These are phyloP conservation scores for Colletotrichum euphorbiae DNA, from an alignment of 2,329 filamentous ascomycete species.

Conservation along the genomic window DNA sequence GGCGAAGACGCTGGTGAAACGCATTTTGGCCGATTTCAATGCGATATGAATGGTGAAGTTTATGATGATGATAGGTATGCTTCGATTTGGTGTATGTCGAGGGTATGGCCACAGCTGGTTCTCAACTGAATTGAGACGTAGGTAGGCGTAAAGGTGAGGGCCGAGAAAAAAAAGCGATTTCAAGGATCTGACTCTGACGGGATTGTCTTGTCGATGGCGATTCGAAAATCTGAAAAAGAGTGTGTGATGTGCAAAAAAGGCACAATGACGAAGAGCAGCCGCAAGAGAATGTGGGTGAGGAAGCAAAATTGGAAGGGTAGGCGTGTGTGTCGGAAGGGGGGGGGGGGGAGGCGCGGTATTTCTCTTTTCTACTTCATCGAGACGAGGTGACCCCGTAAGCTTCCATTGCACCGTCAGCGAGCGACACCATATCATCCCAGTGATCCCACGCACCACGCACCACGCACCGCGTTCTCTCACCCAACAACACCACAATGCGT, in stretches of 20 bases:
- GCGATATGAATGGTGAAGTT: neutral
- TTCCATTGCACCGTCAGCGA: neutral
- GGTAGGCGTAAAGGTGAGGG: constrained; percentile 8
- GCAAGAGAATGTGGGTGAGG: constrained; percentile 38
- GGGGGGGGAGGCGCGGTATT: constrained; percentile 37
- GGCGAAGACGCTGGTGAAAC: constrained; percentile 56
- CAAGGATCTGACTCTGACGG: constrained; percentile 23
- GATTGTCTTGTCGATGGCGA: constrained; percentile 36
- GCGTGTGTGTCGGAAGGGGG: neutral
- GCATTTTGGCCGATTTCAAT: constrained; percentile 54
- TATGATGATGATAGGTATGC: constrained; percentile 21
- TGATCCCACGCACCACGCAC: neutral
- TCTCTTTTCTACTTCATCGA: constrained; percentile 27
- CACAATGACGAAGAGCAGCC: constrained; percentile 36
- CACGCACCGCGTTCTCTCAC: neutral
- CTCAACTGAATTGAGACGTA: constrained; percentile 4
- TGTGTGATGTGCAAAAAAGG: constrained; percentile 33
- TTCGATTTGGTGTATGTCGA: constrained; percentile 10
- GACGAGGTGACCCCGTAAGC: constrained; percentile 10
- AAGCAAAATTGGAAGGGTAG: constrained; percentile 25
- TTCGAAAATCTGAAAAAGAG: constrained; percentile 13
- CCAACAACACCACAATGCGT: neutral
- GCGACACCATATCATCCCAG: no score
- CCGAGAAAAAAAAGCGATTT: constrained; percentile 24
- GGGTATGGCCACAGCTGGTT: constrained; percentile 21